Percentiles rank a stretch among this genome's conserved stretches.
Evolutionary conservation across 352 stramenopile genomes (phyloP).

Genomic region (Phytopythium litorale): DNA sequence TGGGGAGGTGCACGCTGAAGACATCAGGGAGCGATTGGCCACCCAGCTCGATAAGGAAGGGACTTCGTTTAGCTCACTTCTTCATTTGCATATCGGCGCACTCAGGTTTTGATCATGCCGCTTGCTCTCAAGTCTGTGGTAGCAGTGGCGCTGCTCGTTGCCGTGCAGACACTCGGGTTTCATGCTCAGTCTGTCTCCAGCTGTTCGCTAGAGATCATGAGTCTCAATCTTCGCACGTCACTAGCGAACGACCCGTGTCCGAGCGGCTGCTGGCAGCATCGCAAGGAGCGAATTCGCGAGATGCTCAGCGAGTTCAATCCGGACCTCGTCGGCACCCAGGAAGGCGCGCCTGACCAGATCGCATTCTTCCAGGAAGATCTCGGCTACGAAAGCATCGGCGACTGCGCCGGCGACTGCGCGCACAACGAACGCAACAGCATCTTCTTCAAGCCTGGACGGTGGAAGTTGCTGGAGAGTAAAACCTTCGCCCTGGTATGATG

Average conservation of each 20-base stretch:
- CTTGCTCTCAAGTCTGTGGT: background rate
- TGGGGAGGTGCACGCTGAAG: too few species aligned
- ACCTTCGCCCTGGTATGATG: conserved; percentile 60
- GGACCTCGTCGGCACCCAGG: conserved; percentile 66
- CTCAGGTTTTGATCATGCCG: background rate
- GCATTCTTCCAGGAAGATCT: conserved; percentile 42
- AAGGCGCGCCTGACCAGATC: conserved; percentile 55
- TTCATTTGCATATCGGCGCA: background rate
- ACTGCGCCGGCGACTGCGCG: conserved; percentile 56
- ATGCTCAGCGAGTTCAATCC: conserved; percentile 45
- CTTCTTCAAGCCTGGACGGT: conserved; percentile 47
- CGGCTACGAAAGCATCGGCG: conserved; percentile 37
- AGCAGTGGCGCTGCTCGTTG: background rate
- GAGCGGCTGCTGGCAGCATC: conserved; percentile 54
- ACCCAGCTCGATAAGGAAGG: background rate
- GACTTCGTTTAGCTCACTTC: background rate
- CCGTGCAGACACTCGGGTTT: background rate
- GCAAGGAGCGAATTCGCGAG: conserved; percentile 33
- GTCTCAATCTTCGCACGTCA: conserved; percentile 70
- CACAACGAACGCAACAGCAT: conserved; percentile 68
- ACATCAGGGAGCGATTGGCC: too few species aligned
- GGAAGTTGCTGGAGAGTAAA: conserved; percentile 31
- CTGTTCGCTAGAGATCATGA: conserved; percentile 48
- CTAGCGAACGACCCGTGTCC: conserved; percentile 64
- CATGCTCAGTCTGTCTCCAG: background rate